Evolutionary conservation across 495 filamentous ascomycete genomes (phyloP), one percentile per base, ranked within the genome.

Genomic region (Podospora pseudocomata): DNA sequence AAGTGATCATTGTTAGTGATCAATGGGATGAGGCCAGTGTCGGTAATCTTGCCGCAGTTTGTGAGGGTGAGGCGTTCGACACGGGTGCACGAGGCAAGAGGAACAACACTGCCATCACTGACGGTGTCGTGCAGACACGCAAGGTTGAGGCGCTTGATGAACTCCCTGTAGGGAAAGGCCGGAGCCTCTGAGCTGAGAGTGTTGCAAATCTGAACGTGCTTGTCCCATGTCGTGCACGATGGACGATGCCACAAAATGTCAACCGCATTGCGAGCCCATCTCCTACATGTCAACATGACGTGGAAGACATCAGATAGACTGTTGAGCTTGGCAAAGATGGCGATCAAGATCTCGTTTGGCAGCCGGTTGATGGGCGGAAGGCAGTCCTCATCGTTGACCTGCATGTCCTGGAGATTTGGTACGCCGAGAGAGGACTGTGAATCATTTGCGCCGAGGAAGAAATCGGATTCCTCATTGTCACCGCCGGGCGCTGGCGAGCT

Each of bases 211-310:
- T 83, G 88, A 71, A 86, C 82, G 70, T 97, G 86, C 72, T 91
- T 91, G 19, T 83, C 74, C 91, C 93, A 98, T 65, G 86, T 91
- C 68, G 90, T 91, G 80, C 95, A 97, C 30, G 91, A 86, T 2
- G 96, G 95, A 60, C 95, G 86, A 76, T 98, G 94, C 95, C 95
- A 99, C 15, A 99, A 84, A 59, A 97, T 86, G 64, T 94, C 95
- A 34, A 98, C 96, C 61, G 88, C 90, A 75, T 97, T 97, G 68
- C 90, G 84, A 57, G 96, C 90, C 96, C 96, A 99, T 69, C 89
- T 88, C 75, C 92, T 92, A 73, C 89, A 96, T 7, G 96, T 94
- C 73, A 94, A 81, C 92, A 99, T 94, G 76, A 92, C 94, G 77
- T 88, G 90, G 69, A 91, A 82, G 68, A 97, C 85, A 74, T 98